These are phyloP conservation scores for Suillus bovinus DNA, from an alignment of 768 basidiomycete genomes.

Conservation along the genomic window DNA sequence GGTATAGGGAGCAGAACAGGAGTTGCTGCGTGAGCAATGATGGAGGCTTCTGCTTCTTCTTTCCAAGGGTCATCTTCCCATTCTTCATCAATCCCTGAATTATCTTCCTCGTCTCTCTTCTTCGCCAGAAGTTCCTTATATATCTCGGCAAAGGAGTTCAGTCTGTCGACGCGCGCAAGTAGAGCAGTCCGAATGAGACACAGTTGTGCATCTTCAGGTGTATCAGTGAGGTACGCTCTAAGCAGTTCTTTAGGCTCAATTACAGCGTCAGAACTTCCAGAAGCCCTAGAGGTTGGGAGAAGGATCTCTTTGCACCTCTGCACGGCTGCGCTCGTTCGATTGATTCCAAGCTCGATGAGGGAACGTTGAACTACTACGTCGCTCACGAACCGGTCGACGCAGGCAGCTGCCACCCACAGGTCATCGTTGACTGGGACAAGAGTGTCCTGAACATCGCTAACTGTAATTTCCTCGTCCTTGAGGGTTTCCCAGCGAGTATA, in stretches of 20 bases:
- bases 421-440: conserved; percentile 62
- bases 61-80: conserved; percentile 67
- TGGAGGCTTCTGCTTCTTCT: conserved; percentile 40
- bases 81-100: conserved; percentile 38
- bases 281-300: conserved; percentile 18
- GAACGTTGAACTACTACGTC: conserved; percentile 53
- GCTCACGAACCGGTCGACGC: conserved; percentile 65
- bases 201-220: conserved; percentile 62
- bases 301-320: conserved; percentile 45
- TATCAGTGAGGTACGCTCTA: conserved; percentile 52
- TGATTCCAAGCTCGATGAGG: conserved; percentile 63
- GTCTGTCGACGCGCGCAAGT: conserved; percentile 64
- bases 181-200: conserved; percentile 67
- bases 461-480: conserved; percentile 57
- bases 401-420: conserved; percentile 77
- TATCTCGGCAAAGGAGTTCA: conserved; percentile 74
- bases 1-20: conserved; percentile 44
- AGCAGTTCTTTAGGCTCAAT: conserved; percentile 31
- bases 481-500: conserved; percentile 58
- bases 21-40: conserved; percentile 23
- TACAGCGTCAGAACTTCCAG: conserved; percentile 19
- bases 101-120: conserved; percentile 27
- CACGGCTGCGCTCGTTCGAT: conserved; percentile 53
- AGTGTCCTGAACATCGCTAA: conserved; percentile 44
- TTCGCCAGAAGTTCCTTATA: conserved; percentile 40